phyloP scores from a whole-genome alignment of 768 basidiomycete species.

The Mycena kentingensis region DNA sequence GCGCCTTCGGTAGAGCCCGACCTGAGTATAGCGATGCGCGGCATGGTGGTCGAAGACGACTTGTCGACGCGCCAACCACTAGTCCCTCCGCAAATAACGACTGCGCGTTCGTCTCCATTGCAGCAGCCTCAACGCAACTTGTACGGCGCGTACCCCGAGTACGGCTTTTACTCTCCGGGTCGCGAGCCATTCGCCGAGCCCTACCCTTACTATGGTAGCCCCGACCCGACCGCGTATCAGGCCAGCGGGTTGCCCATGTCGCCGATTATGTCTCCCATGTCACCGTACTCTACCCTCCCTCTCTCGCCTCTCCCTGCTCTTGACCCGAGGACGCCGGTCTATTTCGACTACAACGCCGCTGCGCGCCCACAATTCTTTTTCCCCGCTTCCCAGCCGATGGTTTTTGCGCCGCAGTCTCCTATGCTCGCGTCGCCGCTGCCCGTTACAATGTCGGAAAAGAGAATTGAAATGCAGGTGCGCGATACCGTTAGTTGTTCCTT shows the following conservation, averaged over 20 bases:
- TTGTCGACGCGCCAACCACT: conserved; percentile 42
- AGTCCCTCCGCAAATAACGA: conserved; percentile 31
- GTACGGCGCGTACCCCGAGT: conserved; percentile 60
- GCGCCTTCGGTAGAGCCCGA: conserved; percentile 47
- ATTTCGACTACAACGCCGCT: conserved; percentile 58
- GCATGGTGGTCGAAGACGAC: conserved; percentile 63
- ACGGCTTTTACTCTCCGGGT: conserved; percentile 53
- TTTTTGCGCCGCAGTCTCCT: conserved; percentile 61
- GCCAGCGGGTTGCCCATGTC: conserved; percentile 46
- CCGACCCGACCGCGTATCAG: conserved; percentile 55
- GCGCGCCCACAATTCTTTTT: conserved; percentile 63
- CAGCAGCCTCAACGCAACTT: conserved; percentile 47
- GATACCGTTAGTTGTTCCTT: conserved; percentile 10
- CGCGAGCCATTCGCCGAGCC: conserved; percentile 58
- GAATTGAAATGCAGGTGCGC: conserved; percentile 62
- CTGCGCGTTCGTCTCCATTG: conserved; percentile 39
- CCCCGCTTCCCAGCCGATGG: conserved; percentile 55
- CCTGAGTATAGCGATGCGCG: conserved; percentile 57
- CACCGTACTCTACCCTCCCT: conserved; percentile 51
- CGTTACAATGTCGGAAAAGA: conserved; percentile 52
- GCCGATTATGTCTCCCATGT: too few relatives aligned
- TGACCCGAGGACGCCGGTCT: conserved; percentile 53
- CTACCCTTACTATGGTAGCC: conserved; percentile 52
- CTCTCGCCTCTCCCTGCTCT: conserved; percentile 47
- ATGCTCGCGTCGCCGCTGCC: conserved; percentile 54